Evolutionary conservation across 805 yeast species (phyloP).

Genomic region (Metschnikowia lunata): DNA sequence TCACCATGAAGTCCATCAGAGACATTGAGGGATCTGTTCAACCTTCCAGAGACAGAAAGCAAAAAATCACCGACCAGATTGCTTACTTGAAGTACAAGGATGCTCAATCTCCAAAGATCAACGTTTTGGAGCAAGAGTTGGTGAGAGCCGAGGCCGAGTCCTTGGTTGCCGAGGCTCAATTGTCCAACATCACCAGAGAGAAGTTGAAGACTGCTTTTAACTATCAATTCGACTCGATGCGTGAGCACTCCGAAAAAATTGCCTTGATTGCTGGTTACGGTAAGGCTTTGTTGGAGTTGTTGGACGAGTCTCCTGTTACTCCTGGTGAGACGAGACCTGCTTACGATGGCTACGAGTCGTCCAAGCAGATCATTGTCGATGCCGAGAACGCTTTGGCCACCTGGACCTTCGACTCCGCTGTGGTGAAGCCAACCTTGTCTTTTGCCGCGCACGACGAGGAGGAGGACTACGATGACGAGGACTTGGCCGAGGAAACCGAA

Average conservation of each 20-base stretch:
- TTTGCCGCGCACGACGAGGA: conserved; percentile 48
- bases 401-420: conserved; percentile 96
- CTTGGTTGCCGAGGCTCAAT: conserved; percentile 97
- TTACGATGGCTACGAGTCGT: conserved; percentile 96
- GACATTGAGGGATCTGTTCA: conserved; percentile 97
- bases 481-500: conserved; percentile 44
- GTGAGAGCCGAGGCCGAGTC: conserved; percentile 99
- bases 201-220: conserved; percentile 95
- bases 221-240: conserved; percentile 92
- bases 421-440: conserved; percentile 83
- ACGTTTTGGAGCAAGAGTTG: conserved; percentile 94
- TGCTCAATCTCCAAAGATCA: conserved; percentile 94
- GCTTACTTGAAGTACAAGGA: conserved; percentile 97
- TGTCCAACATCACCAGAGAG: conserved; percentile 96
- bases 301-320: conserved; percentile 95
- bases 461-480: conserved; percentile 47
- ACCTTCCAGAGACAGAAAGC: conserved; percentile 97
- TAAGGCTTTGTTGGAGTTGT: conserved; percentile 90
- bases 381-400: conserved; percentile 92
- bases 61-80: conserved; percentile 94
- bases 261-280: conserved; percentile 99
- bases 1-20: conserved; percentile 89
- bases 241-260: conserved; percentile 93
- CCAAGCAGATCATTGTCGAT: conserved; percentile 95
- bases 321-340: conserved; percentile 99